A percentile compares a stretch with the other conserved stretches of the same genome.
Evolutionary conservation across 2,329 filamentous ascomycete species (phyloP).

Genomic region (Phialophora chinensis): DNA sequence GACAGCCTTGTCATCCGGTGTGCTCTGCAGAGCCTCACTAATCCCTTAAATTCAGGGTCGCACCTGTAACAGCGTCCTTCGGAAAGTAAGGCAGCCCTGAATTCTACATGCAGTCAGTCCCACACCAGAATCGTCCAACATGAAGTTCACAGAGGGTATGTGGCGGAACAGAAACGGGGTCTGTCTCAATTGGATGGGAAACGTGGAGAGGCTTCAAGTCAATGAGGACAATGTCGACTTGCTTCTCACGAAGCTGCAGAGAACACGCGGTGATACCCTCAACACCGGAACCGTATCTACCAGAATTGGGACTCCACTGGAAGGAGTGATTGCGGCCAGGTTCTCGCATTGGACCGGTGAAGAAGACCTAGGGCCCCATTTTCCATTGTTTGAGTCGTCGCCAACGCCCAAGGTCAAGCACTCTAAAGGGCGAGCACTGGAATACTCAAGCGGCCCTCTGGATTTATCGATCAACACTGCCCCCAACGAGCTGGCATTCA

Average conservation of each 20-base stretch:
- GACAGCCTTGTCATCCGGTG: slow-evolving; percentile 1
- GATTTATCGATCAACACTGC: slow-evolving; percentile 45
- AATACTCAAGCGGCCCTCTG: slow-evolving; percentile 45
- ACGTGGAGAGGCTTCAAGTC: slow-evolving; percentile 46
- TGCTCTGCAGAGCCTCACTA: not conserved
- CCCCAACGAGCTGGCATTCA: slow-evolving; percentile 46
- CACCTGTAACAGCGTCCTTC: not conserved
- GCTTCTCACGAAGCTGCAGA: slow-evolving; percentile 48
- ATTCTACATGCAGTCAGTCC: not conserved
- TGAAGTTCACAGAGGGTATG: slow-evolving; percentile 53
- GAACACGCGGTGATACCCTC: slow-evolving; percentile 48
- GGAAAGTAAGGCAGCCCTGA: not conserved
- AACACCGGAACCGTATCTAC: slow-evolving; percentile 20
- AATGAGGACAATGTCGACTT: slow-evolving; percentile 44
- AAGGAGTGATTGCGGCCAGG: slow-evolving; percentile 15
- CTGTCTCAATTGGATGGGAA: slow-evolving; percentile 50
- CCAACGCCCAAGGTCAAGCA: slow-evolving; percentile 43
- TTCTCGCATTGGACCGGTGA: slow-evolving; percentile 26
- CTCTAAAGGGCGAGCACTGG: slow-evolving; percentile 40
- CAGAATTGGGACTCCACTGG: slow-evolving; percentile 12
- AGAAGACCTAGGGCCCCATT: slow-evolving; percentile 19
- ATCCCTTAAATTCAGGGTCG: not conserved
- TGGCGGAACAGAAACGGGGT: slow-evolving; percentile 43
- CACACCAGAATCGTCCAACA: slow-evolving; percentile 35
- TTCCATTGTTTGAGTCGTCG: slow-evolving; percentile 34